These are phyloP conservation scores for Mycena filopes DNA, from an alignment of 768 basidiomycete species.

Conservation along the genomic window DNA sequence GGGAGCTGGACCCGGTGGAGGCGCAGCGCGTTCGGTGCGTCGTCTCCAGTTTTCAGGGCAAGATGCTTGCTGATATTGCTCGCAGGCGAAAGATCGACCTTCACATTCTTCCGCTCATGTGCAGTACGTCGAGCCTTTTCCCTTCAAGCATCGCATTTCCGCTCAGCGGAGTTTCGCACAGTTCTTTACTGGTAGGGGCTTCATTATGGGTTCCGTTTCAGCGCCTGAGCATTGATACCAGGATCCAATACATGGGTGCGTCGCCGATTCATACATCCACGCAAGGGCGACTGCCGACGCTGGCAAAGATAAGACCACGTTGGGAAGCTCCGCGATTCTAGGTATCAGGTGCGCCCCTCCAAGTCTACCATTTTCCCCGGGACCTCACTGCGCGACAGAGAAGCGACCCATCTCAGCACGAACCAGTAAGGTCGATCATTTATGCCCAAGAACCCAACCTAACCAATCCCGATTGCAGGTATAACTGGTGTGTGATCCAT, in stretches of 20 bases:
- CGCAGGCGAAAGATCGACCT: constrained; percentile 75
- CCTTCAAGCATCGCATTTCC: neutral
- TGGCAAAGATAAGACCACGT: constrained; percentile 66
- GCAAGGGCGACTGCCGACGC: neutral
- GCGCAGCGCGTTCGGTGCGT: constrained; percentile 59
- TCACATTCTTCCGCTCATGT: constrained; percentile 85
- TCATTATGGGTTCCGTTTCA: neutral
- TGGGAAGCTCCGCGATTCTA: constrained; percentile 74
- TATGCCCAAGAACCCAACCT: neutral
- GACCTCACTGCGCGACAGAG: constrained; percentile 44
- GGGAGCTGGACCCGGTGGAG: constrained; percentile 62
- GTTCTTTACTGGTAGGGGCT: constrained; percentile 65
- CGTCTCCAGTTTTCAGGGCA: constrained; percentile 9
- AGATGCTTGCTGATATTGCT: neutral
- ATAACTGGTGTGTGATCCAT: constrained; percentile 72
- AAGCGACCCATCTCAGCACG: constrained; percentile 70
- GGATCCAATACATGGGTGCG: constrained; percentile 78
- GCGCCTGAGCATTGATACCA: constrained; percentile 32
- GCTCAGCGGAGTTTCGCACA: constrained; percentile 33
- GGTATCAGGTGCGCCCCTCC: constrained; percentile 64
- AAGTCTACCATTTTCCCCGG: neutral
- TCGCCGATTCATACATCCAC: neutral
- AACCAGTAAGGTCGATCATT: constrained; percentile 60
- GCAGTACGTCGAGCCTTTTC: constrained; percentile 59
- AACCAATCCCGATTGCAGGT: constrained; percentile 47